Percentiles rank a stretch among this genome's conserved stretches.
phyloP scores from a whole-genome alignment of 768 basidiomycete species.

The Tricholoma sp. region DNA sequence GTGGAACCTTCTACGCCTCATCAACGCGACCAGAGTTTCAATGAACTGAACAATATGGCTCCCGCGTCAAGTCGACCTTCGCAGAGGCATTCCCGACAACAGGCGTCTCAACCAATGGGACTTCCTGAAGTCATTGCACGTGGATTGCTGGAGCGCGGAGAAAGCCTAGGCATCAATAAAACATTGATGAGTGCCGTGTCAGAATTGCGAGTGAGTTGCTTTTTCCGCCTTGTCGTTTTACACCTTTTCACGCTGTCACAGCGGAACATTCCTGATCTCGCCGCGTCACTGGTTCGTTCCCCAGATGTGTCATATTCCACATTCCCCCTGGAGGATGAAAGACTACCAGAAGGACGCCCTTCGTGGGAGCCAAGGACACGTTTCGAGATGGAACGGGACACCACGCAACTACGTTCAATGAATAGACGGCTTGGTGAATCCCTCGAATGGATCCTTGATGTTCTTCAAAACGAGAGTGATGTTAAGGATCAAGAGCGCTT shows the following conservation, averaged over 20 bases:
- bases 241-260: slow-evolving; percentile 20
- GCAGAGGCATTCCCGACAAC: slow-evolving; percentile 33
- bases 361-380: slow-evolving; percentile 66
- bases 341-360: slow-evolving; percentile 50
- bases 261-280: slow-evolving; percentile 86
- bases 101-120: slow-evolving; percentile 40
- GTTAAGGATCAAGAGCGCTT: slow-evolving; percentile 35
- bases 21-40: slow-evolving; percentile 30
- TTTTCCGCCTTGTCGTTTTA: background rate
- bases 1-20: slow-evolving; percentile 36
- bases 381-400: slow-evolving; percentile 67
- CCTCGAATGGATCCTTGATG: slow-evolving; percentile 69
- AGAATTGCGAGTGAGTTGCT: slow-evolving; percentile 58
- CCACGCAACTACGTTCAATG: slow-evolving; percentile 44
- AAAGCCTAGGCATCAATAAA: slow-evolving; percentile 80
- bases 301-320: slow-evolving; percentile 42
- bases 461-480: slow-evolving; percentile 51
- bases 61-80: slow-evolving; percentile 4
- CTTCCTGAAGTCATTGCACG: slow-evolving; percentile 70
- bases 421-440: slow-evolving; percentile 67
- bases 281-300: slow-evolving; percentile 58
- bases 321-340: slow-evolving; percentile 62
- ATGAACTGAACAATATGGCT: slow-evolving; percentile 13
- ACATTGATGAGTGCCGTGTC: slow-evolving; percentile 76
- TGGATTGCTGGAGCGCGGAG: slow-evolving; percentile 68